phyloP scores from a whole-genome alignment of 345 rosid genomes.

The Eucalyptus caleyi region DNA sequence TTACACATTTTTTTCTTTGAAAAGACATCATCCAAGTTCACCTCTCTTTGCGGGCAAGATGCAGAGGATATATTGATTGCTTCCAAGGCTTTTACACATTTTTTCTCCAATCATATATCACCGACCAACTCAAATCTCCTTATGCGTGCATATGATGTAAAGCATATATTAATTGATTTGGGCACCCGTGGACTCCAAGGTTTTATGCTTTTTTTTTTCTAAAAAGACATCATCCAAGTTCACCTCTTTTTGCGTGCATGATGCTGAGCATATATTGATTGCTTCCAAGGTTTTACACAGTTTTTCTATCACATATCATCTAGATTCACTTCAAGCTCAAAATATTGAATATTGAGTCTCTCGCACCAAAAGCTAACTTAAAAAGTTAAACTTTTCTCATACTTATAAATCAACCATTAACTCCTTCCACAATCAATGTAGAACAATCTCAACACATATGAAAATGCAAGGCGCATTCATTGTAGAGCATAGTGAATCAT shows the following conservation, averaged over 20 bases:
- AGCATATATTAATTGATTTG: no score
- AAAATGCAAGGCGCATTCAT: background rate
- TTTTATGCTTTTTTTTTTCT: no score
- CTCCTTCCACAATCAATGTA: rapidly evolving
- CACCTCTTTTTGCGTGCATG: no score
- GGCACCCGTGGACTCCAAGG: no score
- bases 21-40: no score
- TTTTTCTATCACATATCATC: background rate
- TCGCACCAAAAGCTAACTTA: rapidly evolving
- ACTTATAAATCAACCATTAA: no score
- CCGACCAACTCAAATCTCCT: no score
- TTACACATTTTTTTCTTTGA: no score
- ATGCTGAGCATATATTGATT: no score
- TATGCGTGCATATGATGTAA: background rate
- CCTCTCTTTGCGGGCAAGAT: no score
- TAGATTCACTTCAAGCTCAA: background rate
- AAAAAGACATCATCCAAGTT: no score
- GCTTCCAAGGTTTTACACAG: background rate
- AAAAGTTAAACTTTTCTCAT: rapidly evolving
- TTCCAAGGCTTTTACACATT: background rate
- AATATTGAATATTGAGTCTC: background rate
- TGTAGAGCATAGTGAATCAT: background rate
- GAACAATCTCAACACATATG: no score
- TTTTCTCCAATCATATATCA: background rate
- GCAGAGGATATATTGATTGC: background rate